These are phyloP conservation scores for Osmanthus fragrans DNA, from an alignment of 257 asterid genomes.

Conservation along the genomic window DNA sequence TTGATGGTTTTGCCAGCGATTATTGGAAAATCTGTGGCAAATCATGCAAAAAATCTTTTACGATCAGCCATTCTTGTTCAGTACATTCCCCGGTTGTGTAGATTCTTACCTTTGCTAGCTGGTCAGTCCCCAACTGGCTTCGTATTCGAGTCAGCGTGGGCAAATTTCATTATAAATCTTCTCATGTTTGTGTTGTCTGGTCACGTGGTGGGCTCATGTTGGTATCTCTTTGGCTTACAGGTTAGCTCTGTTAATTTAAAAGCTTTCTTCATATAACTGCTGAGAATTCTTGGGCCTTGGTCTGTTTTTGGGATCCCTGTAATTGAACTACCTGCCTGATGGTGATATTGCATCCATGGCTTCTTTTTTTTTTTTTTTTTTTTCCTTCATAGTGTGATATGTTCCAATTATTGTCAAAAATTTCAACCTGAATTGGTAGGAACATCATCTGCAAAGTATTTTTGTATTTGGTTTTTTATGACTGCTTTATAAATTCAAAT, in stretches of 20 bases:
- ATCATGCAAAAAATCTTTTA: conserved; percentile 60
- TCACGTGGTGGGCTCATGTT: conserved; percentile 86
- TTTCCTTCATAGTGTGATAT: not conserved
- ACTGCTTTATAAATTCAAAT: not conserved
- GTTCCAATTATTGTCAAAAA: not conserved
- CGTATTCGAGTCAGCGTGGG: conserved; percentile 85
- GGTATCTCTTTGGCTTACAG: conserved; percentile 92
- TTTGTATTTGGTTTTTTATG: not conserved
- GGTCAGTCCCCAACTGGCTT: conserved; percentile 82
- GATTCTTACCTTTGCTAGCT: conserved; percentile 71
- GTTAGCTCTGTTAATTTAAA: conserved; percentile 28
- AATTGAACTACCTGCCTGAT: not conserved
- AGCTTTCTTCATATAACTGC: conserved; percentile 9
- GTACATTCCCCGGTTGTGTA: conserved; percentile 69
- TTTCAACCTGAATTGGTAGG: not conserved
- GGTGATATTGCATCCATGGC: not conserved
- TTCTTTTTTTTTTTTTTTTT: not conserved
- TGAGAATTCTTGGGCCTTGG: not conserved
- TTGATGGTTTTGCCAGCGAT: conserved; percentile 52
- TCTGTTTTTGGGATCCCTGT: not conserved
- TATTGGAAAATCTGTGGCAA: conserved; percentile 58
- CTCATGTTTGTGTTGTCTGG: conserved; percentile 67
- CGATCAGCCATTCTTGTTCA: conserved; percentile 66
- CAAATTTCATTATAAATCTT: conserved; percentile 72
- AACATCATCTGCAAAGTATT: not conserved